Conservation (phyloP, 2,329 filamentous ascomycete species). For the Aspergillus awamori region DNA sequence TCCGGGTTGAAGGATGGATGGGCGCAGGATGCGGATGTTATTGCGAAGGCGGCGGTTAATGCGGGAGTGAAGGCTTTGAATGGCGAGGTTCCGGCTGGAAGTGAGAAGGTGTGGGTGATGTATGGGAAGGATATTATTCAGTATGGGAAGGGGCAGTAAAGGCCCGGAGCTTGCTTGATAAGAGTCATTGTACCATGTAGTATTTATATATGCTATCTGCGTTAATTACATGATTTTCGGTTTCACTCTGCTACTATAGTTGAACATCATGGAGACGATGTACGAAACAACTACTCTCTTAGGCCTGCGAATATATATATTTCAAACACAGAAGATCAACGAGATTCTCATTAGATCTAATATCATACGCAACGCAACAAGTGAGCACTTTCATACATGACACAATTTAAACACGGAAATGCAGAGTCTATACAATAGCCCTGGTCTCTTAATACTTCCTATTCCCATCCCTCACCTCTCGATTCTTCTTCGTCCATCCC, state of each 20-base stretch:
- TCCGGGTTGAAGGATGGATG: conserved; percentile 63
- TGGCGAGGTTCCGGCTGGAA: conserved; percentile 42
- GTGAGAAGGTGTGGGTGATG: conserved; percentile 46
- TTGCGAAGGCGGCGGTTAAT: conserved; percentile 53
- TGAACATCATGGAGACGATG: no score
- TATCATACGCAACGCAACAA: not conserved
- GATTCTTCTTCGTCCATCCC: conserved; percentile 41
- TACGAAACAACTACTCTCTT: no score
- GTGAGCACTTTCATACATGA: not conserved
- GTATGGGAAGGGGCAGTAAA: conserved; percentile 23
- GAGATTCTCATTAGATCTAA: not conserved
- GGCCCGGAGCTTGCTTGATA: no score
- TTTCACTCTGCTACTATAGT: not conserved
- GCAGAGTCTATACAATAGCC: not conserved
- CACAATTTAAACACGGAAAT: not conserved
- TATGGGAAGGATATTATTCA: conserved; percentile 43
- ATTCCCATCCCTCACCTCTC: conserved; percentile 22
- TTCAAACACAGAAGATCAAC: no score
- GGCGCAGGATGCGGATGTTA: conserved; percentile 74
- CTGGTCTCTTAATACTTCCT: not conserved
- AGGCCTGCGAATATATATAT: no score
- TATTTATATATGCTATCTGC: not conserved
- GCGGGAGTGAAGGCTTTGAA: conserved; percentile 44
- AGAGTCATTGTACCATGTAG: not conserved
- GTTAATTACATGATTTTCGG: no score